Base-by-base conservation (phyloP, 108 stramenopile genomes). In the Nitzschia palea region DNA sequence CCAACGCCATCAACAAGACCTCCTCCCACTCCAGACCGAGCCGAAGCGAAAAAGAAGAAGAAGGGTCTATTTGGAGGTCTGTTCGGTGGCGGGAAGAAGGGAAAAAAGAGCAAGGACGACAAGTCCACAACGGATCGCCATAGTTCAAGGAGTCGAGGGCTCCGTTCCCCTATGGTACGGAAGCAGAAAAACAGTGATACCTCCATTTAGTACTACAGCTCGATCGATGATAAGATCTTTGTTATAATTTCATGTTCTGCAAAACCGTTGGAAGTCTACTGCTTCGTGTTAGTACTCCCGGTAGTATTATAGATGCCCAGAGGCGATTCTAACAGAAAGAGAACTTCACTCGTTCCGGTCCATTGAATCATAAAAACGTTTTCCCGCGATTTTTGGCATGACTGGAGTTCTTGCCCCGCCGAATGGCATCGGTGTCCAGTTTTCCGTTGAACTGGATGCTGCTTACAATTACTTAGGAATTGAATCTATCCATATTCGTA, bases 11-110 rank as follows among this genome's bases (percentile, higher is more conserved):
- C 68, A 22, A 17, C 71, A 0, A 65, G 48, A 29, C 43, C 70
- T 55, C 51, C 67, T 18, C 67, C 67, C 22, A 66, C 52, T n/a
- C 47, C 62, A 8, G 69, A 70, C 12, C 30, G 31, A 33, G 40
- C 44, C 4, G 71, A 73, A 25, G 17, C 43, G 37, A 86, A 86
- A 53, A 89, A 91, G 62, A 91, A 91, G 74, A 91, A 91, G 71
- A 91, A 91, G 72, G 85, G 90, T 23, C 34, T 91, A 40, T 83
- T 91, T 44, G 72, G 75, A 23, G 83, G 83, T 15, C 77, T 91
- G 22, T 90, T 90, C 68, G 75, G 78, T 34, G 70, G 74, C 17
- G 37, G 37, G 37, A 88, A 83, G 69, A 87, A 88, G 54, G 76
- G 84, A 22, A 86, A 88, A 60, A 79, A 82, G 28, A 62, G 56